Base-by-base conservation (phyloP, 108 stramenopile genomes). In the Aurantiochytrium sp. region DNA sequence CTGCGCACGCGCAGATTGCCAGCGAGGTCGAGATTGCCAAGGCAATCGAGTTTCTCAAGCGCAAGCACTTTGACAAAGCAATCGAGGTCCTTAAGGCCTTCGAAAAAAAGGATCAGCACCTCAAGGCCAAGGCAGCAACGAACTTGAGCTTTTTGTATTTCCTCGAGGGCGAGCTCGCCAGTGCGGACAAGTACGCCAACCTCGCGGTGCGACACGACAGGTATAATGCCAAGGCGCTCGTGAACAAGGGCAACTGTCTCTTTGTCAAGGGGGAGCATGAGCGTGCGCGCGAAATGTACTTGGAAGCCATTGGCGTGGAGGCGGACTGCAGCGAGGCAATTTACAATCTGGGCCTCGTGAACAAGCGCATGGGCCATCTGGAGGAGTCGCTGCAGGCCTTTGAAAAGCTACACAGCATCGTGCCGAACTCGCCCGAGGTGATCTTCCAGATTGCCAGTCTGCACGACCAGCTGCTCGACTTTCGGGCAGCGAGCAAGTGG, bases 221-320 rank as follows among this genome's bases (percentile, higher is more conserved):
- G 57, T 97, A 96, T 91, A 97, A 96, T 89, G 95, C 96, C 29
- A 95, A 95, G 25, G 97, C 97, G 8, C 94, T 97, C 53, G 97
- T 97, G 21, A 97, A 97, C 94, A 97, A 96, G 88, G 97, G 95
- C 19, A 97, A 97, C 90, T 96, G 96, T 91, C 89, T 95, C 57
- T 96, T 95, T 89, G 87, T 94, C 58, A 69, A 89, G 25, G 91
- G 91, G 43, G 95, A 97, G 59, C 93, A 91, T 58, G 89, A 60
- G 35, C 88, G 93, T 19, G 96, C 97, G 14, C 96, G 95, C 72
- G 94, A 96, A 71, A 64, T 96, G 28, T 97, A 95, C 87, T 92
- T 97, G 28, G 97, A 97, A 87, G 97, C 97, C 42, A 95, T 97
- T 43, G 95, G 95, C 28, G 94, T 97, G 58, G 95, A 97, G 90